A percentile compares a stretch with the other conserved stretches of the same genome.
These are phyloP conservation scores for Fusarium circinatum DNA, from an alignment of 2,329 filamentous ascomycete genomes.

Conservation along the genomic window DNA sequence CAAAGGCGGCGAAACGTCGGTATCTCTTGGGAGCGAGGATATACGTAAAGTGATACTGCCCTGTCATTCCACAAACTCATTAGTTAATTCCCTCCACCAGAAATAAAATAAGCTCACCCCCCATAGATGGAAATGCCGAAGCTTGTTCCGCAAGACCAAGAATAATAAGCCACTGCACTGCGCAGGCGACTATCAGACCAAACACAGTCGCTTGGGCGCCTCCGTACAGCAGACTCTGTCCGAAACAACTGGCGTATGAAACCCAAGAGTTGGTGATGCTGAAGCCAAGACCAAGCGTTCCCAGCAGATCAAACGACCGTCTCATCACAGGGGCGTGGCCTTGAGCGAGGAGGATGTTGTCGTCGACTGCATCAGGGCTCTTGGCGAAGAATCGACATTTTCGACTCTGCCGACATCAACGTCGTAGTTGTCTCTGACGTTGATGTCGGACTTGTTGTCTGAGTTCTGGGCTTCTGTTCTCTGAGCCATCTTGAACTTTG, in stretches of 20 bases:
- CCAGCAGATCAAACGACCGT: not conserved
- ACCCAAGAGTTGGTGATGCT: not conserved
- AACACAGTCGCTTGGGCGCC: not conserved
- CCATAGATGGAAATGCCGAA: not conserved
- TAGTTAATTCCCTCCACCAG: fast-evolving
- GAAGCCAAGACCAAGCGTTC: not conserved
- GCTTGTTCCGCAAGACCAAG: not conserved
- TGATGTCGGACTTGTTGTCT: not conserved
- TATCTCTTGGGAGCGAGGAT: not conserved
- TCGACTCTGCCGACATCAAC: not conserved
- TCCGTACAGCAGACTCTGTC: not conserved
- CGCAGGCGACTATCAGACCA: not conserved
- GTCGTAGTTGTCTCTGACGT: not conserved
- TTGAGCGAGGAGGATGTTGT: not conserved
- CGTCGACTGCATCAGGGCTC: not conserved
- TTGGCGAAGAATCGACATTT: not conserved
- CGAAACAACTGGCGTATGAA: not conserved
- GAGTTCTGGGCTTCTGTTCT: not conserved
- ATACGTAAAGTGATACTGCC: not conserved
- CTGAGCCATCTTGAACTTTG: not conserved
- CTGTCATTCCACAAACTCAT: not conserved
- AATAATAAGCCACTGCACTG: not conserved
- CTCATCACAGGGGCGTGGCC: not conserved
- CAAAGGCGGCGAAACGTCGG: not conserved
- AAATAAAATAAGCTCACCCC: not conserved